phyloP scores from a whole-genome alignment of 352 stramenopile species.

The Globisporangium rhizosaccharum region DNA sequence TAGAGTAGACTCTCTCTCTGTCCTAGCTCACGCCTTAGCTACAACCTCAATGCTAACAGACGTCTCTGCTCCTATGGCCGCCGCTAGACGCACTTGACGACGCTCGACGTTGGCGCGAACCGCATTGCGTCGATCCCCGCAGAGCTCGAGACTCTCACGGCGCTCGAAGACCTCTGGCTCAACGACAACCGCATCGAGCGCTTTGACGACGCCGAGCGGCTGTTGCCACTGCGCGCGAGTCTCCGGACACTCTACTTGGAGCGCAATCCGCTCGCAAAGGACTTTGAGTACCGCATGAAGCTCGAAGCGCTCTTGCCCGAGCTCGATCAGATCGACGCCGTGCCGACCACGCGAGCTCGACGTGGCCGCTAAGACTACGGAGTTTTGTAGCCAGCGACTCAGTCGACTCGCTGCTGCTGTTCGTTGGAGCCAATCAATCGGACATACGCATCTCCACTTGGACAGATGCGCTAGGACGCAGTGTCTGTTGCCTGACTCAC shows the following conservation, averaged over 20 bases:
- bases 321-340: slow-evolving; percentile 95
- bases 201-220: slow-evolving; percentile 60
- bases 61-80: not conserved
- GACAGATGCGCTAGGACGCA: not conserved
- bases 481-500: not conserved
- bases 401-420: not conserved
- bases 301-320: slow-evolving; percentile 84
- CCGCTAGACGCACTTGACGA: slow-evolving; percentile 46
- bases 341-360: slow-evolving; percentile 54
- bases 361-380: slow-evolving; percentile 13
- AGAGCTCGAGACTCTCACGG: slow-evolving; percentile 28
- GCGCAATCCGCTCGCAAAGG: slow-evolving; percentile 90
- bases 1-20: not conserved
- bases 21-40: not conserved
- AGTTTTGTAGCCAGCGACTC: not conserved
- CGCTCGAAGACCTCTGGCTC: slow-evolving; percentile 75
- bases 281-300: slow-evolving; percentile 95
- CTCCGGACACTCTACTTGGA: slow-evolving; percentile 95
- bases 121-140: slow-evolving; percentile 60
- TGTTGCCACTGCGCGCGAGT: slow-evolving; percentile 62
- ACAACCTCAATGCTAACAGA: not conserved
- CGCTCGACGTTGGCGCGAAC: slow-evolving; percentile 81
- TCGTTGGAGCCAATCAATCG: slow-evolving; percentile 1
- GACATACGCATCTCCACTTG: not conserved
- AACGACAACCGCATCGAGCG: slow-evolving; percentile 62